phyloP scores from a whole-genome alignment of 139 green algal genomes.

The Chlamydomonas sphaeroides region DNA sequence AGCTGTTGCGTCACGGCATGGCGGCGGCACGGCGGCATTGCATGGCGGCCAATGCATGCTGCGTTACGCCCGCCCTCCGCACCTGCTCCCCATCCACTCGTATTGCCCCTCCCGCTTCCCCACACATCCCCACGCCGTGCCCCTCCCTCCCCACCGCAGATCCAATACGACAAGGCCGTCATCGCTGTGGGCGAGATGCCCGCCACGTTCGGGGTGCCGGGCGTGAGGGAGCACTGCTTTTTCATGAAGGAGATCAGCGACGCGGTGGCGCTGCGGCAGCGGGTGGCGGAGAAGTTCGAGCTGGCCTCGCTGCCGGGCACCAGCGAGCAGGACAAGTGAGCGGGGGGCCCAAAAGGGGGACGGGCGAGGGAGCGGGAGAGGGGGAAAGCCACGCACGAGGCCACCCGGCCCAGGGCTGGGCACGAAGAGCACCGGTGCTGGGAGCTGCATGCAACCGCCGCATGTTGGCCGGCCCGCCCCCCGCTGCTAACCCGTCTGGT shows the following conservation, averaged over 20 bases:
- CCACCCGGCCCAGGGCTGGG: too few species aligned
- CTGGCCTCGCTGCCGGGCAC: conserved; percentile 76
- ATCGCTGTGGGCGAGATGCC: conserved; percentile 79
- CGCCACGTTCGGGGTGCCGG: conserved; percentile 83
- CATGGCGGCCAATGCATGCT: background rate
- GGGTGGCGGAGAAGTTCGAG: conserved; percentile 75
- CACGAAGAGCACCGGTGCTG: too few species aligned
- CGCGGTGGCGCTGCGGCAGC: conserved; percentile 58
- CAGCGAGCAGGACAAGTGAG: conserved; percentile 57
- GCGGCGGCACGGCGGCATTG: background rate
- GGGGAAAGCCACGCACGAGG: too few species aligned
- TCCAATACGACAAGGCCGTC: conserved; percentile 84
- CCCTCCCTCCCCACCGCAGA: background rate
- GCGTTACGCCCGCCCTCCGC: too few species aligned
- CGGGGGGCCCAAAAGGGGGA: background rate
- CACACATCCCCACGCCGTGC: background rate
- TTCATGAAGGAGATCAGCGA: conserved; percentile 76
- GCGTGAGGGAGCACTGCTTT: conserved; percentile 78
- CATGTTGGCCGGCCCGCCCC: too few species aligned
- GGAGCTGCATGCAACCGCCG: too few species aligned
- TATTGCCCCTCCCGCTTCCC: background rate
- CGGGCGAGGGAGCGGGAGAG: too few species aligned
- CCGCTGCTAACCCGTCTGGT: too few species aligned
- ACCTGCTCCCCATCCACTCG: too few species aligned
- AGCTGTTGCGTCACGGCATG: too few species aligned